These are phyloP conservation scores for Blastocladiella emersonii DNA, from an alignment of 371 early-diverging fungal species.

Conservation along the genomic window DNA sequence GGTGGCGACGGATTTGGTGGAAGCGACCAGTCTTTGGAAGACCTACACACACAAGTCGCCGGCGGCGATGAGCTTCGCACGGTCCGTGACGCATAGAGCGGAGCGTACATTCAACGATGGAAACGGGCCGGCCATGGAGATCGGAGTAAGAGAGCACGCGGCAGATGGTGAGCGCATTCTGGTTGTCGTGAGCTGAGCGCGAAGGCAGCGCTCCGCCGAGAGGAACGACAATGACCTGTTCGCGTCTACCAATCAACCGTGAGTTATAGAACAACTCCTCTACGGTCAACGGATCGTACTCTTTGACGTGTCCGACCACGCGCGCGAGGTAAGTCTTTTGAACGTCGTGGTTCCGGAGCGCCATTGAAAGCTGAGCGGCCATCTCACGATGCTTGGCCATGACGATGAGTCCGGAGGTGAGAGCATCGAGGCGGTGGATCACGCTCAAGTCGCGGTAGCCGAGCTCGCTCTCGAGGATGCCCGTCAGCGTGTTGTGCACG, in stretches of 20 bases:
- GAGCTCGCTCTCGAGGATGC: neutral
- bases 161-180: neutral
- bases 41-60: neutral
- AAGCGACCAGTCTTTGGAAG: slow-evolving; percentile 58
- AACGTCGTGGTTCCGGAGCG: neutral
- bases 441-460: neutral
- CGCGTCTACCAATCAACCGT: neutral
- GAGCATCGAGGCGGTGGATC: slow-evolving; percentile 2
- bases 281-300: neutral
- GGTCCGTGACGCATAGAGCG: neutral
- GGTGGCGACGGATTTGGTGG: slow-evolving; percentile 98
- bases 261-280: neutral
- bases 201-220: neutral
- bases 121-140: neutral
- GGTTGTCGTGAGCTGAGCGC: neutral
- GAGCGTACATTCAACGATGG: neutral
- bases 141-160: neutral
- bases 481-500: neutral
- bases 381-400: neutral
- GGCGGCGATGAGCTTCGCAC: neutral
- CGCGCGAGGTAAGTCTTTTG: neutral
- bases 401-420: neutral
- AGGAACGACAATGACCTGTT: neutral
- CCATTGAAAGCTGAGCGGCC: neutral
- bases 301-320: neutral